phyloP scores from a whole-genome alignment of 2,329 filamentous ascomycete genomes.

The Calonectria hongkongensis region DNA sequence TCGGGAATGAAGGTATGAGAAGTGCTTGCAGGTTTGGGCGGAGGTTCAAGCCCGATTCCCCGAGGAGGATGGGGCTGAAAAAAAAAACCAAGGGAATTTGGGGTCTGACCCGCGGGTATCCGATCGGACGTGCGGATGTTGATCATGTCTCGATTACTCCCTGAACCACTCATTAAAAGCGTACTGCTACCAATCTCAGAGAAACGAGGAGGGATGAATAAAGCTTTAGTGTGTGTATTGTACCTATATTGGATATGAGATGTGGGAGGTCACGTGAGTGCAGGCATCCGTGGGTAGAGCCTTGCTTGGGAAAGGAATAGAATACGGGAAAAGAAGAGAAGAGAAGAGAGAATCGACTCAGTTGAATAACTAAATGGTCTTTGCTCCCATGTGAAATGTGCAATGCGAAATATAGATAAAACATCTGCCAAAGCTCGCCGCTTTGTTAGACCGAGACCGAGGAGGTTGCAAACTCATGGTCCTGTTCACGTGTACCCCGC shows the following conservation, averaged over 20 bases:
- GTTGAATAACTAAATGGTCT: not conserved
- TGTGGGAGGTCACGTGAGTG: constrained; percentile 21
- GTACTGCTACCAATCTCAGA: not conserved
- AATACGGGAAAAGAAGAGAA: constrained; percentile 11
- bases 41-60: constrained; percentile 23
- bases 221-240: not conserved
- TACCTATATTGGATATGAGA: constrained; percentile 13
- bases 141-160: not conserved
- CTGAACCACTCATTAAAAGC: constrained; percentile 2
- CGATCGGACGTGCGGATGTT: not conserved
- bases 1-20: constrained; percentile 8
- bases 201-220: not conserved
- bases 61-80: not conserved
- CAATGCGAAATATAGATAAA: too few species aligned
- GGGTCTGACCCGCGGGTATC: not conserved
- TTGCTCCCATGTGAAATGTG: not conserved
- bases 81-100: constrained; percentile 19
- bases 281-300: constrained; percentile 9
- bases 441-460: constrained; percentile 50
- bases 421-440: constrained; percentile 13
- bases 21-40: not conserved
- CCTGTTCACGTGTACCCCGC: constrained; percentile 42
- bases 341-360: not conserved
- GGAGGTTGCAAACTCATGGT: constrained; percentile 8
- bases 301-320: constrained; percentile 24